Base-by-base conservation (phyloP, 1,284 basidiomycete genomes). In the Earliella scabrosa region DNA sequence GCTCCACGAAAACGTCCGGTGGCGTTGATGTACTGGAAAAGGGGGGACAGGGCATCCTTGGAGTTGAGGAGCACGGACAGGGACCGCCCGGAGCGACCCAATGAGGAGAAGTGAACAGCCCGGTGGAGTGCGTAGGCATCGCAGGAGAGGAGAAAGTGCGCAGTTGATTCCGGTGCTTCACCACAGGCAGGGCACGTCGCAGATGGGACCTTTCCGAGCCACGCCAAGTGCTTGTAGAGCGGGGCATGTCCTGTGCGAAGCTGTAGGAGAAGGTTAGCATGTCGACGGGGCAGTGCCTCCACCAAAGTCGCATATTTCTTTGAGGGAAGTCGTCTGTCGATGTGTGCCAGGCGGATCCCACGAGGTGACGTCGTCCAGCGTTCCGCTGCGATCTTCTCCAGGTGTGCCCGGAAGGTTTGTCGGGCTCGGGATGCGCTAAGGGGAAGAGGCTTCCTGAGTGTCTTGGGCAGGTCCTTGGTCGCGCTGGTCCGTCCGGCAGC, bases 181-280 rank as follows among this genome's bases (percentile, higher is more conserved):
- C 49, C 32, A 61, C 71, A 73, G 0, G 40, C 34, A 10, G 68
- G 63, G 61, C 71, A 73, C 1, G 48, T 24, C 10, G 62, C 60
- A 2, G 61, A 57, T 26, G 59, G 50, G 10, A 54, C 53, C 18
- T 45, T 49, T 0, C 51, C 21, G 10, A 73, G 65, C 10, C 59
- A 49, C 40, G 64, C 52, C 0, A 73, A 64, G 58, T 72, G 60
- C 6, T 54, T 23, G 45, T 68, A 60, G 5, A 73, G 66, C 1
- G 68, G 66, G 2, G 61, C 57, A 39, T 70, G 67, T 11, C 68
- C 67, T 0, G 68, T 65, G 6, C 66, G 66, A 3, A 73, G 65
- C 47, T 73, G 72, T 11, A 66, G 50, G 4, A 73, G 58, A 0
- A 72, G 34, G 34, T 50, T 62, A 10, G 62, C 52, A 0, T 66